These are phyloP conservation scores for Globisporangium uncinulatum DNA, from an alignment of 352 stramenopile species.

Conservation along the genomic window DNA sequence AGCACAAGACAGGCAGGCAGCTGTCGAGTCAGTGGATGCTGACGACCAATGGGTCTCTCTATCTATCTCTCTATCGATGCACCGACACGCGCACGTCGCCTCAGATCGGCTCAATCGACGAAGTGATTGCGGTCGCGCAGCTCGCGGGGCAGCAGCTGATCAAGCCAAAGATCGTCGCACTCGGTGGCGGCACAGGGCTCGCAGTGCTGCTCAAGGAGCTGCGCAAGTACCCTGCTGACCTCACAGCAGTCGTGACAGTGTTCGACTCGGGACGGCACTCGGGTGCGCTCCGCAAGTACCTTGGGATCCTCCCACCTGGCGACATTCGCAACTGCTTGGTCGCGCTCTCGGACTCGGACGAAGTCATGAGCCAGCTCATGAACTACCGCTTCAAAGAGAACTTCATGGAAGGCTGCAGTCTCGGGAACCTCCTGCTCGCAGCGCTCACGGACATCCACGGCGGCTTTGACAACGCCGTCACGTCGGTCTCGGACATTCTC, in stretches of 20 bases:
- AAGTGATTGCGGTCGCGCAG: constrained; percentile 69
- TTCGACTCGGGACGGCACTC: constrained; percentile 84
- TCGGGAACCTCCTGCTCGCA: constrained; percentile 75
- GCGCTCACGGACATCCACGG: constrained; percentile 78
- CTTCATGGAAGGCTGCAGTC: constrained; percentile 83
- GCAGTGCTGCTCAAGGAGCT: constrained; percentile 82
- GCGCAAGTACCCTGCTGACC: constrained; percentile 75
- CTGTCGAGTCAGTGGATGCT: not conserved
- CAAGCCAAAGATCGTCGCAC: constrained; percentile 78
- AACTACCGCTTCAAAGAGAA: constrained; percentile 87
- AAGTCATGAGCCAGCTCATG: constrained; percentile 85
- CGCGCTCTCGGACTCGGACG: constrained; percentile 74
- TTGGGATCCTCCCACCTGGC: constrained; percentile 76
- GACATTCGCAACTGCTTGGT: constrained; percentile 87
- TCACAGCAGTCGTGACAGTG: constrained; percentile 86
- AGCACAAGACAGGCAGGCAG: not conserved
- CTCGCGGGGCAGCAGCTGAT: constrained; percentile 75
- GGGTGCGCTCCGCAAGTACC: constrained; percentile 70
- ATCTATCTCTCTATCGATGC: not conserved
- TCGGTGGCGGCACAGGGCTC: constrained; percentile 74
- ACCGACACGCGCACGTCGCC: too few relatives aligned
- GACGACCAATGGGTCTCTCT: not conserved
- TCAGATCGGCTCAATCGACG: constrained; percentile 77
- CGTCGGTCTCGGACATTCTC: constrained; percentile 79
- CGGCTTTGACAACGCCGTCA: constrained; percentile 76